Evolutionary conservation across 768 basidiomycete genomes (phyloP), one percentile per base, ranked within the genome.

Genomic region (Auricularia sp.): DNA sequence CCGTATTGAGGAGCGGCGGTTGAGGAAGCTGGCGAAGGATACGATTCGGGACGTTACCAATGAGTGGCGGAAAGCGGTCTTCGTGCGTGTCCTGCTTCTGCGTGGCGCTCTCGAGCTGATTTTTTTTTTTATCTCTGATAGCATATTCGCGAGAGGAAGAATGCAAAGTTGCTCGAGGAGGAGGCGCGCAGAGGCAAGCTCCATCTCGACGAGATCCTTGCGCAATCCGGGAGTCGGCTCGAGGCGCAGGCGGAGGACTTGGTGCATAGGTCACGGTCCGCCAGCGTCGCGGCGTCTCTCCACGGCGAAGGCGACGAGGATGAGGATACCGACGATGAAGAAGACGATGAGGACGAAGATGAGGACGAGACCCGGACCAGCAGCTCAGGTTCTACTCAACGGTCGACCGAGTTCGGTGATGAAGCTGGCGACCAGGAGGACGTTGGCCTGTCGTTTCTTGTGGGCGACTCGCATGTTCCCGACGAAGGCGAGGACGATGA

Each of bases 21-120:
- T 90, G 68, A 79, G 84, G 62, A 79, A 77, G 3, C 69, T 92
- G 43, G 90, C 90, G 12, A 91, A 89, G 75, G 81, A 83, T 23
- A 87, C 90, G 0, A 79, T 88, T 60, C 84, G 83, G 68, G 75
- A 85, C 69, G 84, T 97, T 35, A 80, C 82, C 36, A 80, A 79
- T 7, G 88, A 93, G 71, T 98, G 95, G 95, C 90, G 88, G 74
- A 86, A 90, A 71, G 94, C 91, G 7, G 85, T 94, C 56, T 85
- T 86, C 69, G 91, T 90, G 70, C 71, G 91, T 81, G 3, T 18
- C 16, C 29, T 29, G 29, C 29, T 62, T 10, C 18, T 18, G 21
- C 29, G 29, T 29, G 4, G 3, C 36, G 43, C 10, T 62, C 62
- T 59, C 62, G 1, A 53, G 12, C 8, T 58, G 34, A 7, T 16